Evolutionary conservation across 179 eudicot species (phyloP).

Genomic region (Sideroxylon spinosum): DNA sequence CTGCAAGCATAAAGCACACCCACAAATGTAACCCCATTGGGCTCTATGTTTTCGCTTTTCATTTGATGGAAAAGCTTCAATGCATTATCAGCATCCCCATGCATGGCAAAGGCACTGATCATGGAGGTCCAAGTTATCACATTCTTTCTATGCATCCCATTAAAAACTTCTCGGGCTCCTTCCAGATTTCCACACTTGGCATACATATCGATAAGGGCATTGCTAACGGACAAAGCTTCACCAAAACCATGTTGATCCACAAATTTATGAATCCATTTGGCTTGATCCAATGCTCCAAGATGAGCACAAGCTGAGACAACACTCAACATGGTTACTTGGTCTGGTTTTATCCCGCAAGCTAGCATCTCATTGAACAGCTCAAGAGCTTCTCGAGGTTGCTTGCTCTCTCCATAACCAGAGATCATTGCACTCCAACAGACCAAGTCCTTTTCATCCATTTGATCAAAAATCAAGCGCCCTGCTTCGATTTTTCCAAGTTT

Average conservation of each 20-base stretch:
- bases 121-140: constrained; percentile 59
- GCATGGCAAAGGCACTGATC: constrained; percentile 44
- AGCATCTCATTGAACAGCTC: constrained; percentile 43
- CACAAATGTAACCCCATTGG: constrained; percentile 53
- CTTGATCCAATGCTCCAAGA: constrained; percentile 46
- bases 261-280: constrained; percentile 34
- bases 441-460: constrained; percentile 39
- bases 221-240: constrained; percentile 38
- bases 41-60: constrained; percentile 38
- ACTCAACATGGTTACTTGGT: constrained; percentile 54
- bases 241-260: constrained; percentile 37
- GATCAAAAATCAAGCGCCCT: constrained; percentile 43
- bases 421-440: constrained; percentile 67
- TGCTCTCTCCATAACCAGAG: constrained; percentile 50
- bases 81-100: constrained; percentile 43
- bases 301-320: constrained; percentile 56
- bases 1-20: constrained; percentile 64
- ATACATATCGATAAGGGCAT: constrained; percentile 65
- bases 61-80: constrained; percentile 37
- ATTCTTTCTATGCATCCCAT: constrained; percentile 32
- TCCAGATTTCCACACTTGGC: constrained; percentile 55
- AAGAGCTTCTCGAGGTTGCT: constrained; percentile 46
- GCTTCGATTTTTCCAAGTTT: constrained; percentile 38
- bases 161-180: constrained; percentile 37
- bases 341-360: constrained; percentile 39